These are phyloP conservation scores for Tarenaya hassleriana DNA, from an alignment of 345 rosid species.

Conservation along the genomic window DNA sequence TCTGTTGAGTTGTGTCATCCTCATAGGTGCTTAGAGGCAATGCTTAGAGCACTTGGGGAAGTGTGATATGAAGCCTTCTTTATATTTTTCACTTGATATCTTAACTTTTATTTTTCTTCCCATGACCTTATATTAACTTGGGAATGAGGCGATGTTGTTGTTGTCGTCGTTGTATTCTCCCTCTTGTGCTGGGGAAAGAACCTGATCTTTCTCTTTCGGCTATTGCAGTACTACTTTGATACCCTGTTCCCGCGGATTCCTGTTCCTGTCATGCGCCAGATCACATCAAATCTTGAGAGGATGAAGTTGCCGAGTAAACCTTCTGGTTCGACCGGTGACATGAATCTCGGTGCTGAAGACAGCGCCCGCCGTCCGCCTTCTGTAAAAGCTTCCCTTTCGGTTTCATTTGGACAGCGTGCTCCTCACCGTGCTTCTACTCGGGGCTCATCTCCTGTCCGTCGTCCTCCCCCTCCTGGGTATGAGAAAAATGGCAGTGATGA, in stretches of 20 bases:
- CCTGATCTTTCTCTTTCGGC: slow-evolving; percentile 6
- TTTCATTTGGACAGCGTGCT: slow-evolving; percentile 98
- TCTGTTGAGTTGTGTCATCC: too few species aligned
- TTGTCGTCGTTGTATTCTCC: background rate
- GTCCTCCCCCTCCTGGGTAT: slow-evolving; percentile 59
- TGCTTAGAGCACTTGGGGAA: too few species aligned
- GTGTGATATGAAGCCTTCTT: too few species aligned
- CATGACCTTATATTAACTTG: background rate
- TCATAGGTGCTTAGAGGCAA: too few species aligned
- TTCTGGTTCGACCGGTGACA: slow-evolving; percentile 84
- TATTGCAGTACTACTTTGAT: slow-evolving; percentile 89
- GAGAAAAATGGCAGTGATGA: slow-evolving; percentile 48
- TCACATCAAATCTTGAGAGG: slow-evolving; percentile 76
- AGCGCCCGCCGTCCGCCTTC: slow-evolving; percentile 98
- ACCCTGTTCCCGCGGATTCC: slow-evolving; percentile 96
- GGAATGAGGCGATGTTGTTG: background rate
- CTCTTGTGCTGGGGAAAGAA: background rate
- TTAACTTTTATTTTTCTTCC: too few species aligned
- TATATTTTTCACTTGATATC: too few species aligned
- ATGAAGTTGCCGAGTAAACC: slow-evolving; percentile 76
- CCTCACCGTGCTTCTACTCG: slow-evolving; percentile 99
- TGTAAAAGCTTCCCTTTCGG: slow-evolving; percentile 98
- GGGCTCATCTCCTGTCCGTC: slow-evolving; percentile 94
- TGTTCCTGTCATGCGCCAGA: slow-evolving; percentile 87
- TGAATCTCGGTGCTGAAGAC: slow-evolving; percentile 81